Base-by-base conservation (phyloP, 1,284 basidiomycete species). In the Ustilago shanxiensis region DNA sequence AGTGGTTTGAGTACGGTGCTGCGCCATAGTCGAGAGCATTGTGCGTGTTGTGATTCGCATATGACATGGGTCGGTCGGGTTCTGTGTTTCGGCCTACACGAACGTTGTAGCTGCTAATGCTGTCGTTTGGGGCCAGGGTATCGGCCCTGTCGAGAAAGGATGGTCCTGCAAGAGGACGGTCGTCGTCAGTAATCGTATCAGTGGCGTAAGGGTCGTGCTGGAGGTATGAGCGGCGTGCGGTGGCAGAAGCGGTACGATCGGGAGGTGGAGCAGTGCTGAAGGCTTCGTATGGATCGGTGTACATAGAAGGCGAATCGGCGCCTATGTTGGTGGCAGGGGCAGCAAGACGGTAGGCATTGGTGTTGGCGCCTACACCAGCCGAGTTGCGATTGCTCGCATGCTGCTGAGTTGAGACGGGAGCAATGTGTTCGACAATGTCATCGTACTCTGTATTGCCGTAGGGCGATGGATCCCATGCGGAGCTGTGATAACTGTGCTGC, bases 231-330 rank as follows among this genome's bases (percentile, higher is more conserved):
- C 44, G 52, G 8, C 44, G 54, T 29, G 41, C 53, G 22, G 54
- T 56, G 9, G 54, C 31, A 16, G 56, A 20, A 11, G 22, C 37
- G 10, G 51, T 33, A 47, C 44, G 54, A 22, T 60, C 29, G 4
- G 68, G 63, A 18, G 70, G 65, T 4, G 63, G 61, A 1, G 62
- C 61, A 9, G 62, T 54, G 41, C 66, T 67, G 61, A 68, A 70
- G 16, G 68, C 61, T 49, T 82, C 80, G 61, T 64, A 79, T 0
- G 76, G 76, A 37, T 82, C 80, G 8, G 77, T 81, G 45, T 81
- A 82, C 70, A 77, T 71, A n/a, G 77, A 79, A 13, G 79, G 79
- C 28, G 76, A 66, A 39, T 76, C 68, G 8, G 59, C 60, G 18
- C 60, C 64, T 5, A 71, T 22, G 4, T 71, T 20, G 10, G 57